phyloP scores from a whole-genome alignment of 2,329 filamentous ascomycete species.

The Boeremia lycopersici region DNA sequence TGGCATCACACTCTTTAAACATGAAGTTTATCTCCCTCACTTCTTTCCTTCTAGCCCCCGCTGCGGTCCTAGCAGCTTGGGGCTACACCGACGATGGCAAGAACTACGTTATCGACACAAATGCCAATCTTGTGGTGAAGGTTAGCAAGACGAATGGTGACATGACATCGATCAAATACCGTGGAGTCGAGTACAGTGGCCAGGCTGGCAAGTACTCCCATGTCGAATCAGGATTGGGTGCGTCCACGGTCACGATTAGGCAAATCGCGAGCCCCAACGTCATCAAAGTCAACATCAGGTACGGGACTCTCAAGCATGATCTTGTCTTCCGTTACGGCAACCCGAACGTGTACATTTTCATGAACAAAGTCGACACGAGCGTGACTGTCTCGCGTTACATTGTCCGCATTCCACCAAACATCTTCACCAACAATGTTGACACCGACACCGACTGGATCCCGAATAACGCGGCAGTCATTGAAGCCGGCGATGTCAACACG shows the following conservation, averaged over 20 bases:
- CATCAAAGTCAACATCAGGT: slow-evolving; percentile 64
- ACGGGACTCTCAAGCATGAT: slow-evolving; percentile 64
- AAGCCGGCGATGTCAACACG: slow-evolving; percentile 29
- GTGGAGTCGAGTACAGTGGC: slow-evolving; percentile 59
- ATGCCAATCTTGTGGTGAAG: slow-evolving; percentile 34
- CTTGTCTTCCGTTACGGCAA: slow-evolving; percentile 64
- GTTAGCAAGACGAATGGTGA: slow-evolving; percentile 59
- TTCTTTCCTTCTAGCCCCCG: slow-evolving; percentile 30
- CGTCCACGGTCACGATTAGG: slow-evolving; percentile 57
- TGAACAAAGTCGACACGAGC: slow-evolving; percentile 50
- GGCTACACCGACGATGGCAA: slow-evolving; percentile 49
- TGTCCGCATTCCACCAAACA: slow-evolving; percentile 28
- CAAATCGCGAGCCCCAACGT: slow-evolving; percentile 38
- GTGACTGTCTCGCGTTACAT: slow-evolving; percentile 51
- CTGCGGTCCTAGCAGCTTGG: slow-evolving; percentile 46
- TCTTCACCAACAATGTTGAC: slow-evolving; percentile 39
- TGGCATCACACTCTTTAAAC: slow-evolving; percentile 1
- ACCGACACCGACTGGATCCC: slow-evolving; percentile 44
- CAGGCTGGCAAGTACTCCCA: slow-evolving; percentile 55
- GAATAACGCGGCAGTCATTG: slow-evolving; percentile 20
- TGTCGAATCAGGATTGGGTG: slow-evolving; percentile 62
- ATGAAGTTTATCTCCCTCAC: slow-evolving; percentile 27
- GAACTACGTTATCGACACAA: slow-evolving; percentile 48
- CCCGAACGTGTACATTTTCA: slow-evolving; percentile 58
- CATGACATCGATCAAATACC: slow-evolving; percentile 66